Base-by-base conservation (phyloP, 768 basidiomycete genomes). In the Leccinum ochraceum region DNA sequence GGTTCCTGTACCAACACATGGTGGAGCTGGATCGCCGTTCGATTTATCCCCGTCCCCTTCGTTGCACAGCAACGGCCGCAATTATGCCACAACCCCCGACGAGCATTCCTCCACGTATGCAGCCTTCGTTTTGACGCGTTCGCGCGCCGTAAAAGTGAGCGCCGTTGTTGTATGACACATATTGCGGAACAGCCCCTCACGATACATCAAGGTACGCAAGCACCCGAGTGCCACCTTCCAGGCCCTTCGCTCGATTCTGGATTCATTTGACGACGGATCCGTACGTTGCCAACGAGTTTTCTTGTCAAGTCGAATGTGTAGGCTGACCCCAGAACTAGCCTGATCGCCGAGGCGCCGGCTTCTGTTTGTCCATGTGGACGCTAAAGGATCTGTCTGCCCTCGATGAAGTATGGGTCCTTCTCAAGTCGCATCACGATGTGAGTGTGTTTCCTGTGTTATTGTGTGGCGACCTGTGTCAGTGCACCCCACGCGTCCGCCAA, bases 401-500 rank as follows among this genome's bases (percentile, higher is more conserved):
- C 53, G 76, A 80, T 52, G 75, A 76, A 14, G 74, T 83, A 11
- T 88, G 83, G 84, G 79, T 81, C 1, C 81, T 87, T 9, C 87
- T 86, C 72, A 71, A 71, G 61, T 80, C 81, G 0, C 87, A 88
- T 63, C 81, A 83, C 67, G 85, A 88, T 77, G 86, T 88, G 61
- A 67, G 86, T 72, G 3, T 6, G 26, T 8, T 22, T 26, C 44
- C 9, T 20, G 17, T 17, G 1, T 44, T 26, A n/a, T 16, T 22
- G 10, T 26, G 14, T n/a, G 50, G 54, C n/a, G 53, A 22, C 34
- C 20, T 9, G 57, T n/a, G 13, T 59, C 34, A 39, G 30, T 34
- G 34, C 36, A 48, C 39, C 1, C 53, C 66, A 32, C 32, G 32
- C 57, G 60, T 48, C 59, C 55, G 58, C 28, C 36, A 7, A 60